Evolutionary conservation across 2,329 filamentous ascomycete species (phyloP), one percentile per base, ranked within the genome.

Genomic region (Calonectria crousiana): DNA sequence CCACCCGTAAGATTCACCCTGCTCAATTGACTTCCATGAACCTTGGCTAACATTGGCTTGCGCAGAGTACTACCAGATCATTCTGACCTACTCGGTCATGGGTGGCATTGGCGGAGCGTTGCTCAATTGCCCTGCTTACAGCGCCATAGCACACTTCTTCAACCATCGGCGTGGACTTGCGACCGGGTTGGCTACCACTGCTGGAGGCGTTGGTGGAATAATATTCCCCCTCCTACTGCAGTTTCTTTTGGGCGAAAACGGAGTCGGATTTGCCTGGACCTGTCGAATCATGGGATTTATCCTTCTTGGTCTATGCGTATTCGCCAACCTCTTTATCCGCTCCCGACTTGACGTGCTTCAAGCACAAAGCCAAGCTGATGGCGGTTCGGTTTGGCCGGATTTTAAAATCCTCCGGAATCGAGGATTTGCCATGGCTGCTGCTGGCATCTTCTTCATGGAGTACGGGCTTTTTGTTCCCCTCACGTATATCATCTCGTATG

Each of bases 91-190:
- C 81, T 94, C 94, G 0, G 86, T 97, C 1, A 83, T 96, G 2
- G 92, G 92, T 28, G 95, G 95, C 4, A 79, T 94, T 0, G 94
- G 94, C 16, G 93, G 93, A 2, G 94, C 93, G 0, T 87, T 96
- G 53, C 90, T 97, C 74, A 95, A 95, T 83, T 95, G 94, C 0
- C 94, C 95, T 0, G 91, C 94, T 0, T 90, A 97, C 76, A 92
- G 93, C 16, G 90, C 92, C 28, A 91, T 96, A 49, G 93, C 93
- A 0, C 95, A 97, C 82, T 97, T 92, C 86, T 98, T 98, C 86
- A 89, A 92, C 34, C 84, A 83, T n/a, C 92, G 91, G 65, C 91
- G 95, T 18, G 95, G 93, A 3, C 89, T 94, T 52, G 95, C 95
- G 10, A 96, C 93, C 0, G 95, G 95, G n/a, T 87, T 97, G 52